These are phyloP conservation scores for Tubosaeta sp. DNA, from an alignment of 768 basidiomycete species.

Conservation along the genomic window DNA sequence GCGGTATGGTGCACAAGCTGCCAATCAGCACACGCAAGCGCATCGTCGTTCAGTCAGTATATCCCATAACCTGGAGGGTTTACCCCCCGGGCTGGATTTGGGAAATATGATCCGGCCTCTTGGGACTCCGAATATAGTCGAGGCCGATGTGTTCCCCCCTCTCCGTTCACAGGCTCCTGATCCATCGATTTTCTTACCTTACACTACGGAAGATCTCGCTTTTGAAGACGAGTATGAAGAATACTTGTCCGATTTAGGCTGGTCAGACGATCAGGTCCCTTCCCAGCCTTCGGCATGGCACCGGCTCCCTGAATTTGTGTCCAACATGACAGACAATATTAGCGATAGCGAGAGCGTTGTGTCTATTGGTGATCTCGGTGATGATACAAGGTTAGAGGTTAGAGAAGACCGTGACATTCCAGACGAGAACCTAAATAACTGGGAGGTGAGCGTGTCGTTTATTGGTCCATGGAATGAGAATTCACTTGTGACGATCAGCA, in stretches of 20 bases:
- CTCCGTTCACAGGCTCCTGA: constrained; percentile 82
- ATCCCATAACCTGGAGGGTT: constrained; percentile 75
- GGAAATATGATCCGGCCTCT: constrained; percentile 69
- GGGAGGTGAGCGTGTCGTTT: constrained; percentile 67
- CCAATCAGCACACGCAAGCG: constrained; percentile 47
- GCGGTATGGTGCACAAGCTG: constrained; percentile 68
- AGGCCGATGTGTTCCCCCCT: constrained; percentile 94
- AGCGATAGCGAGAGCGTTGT: constrained; percentile 94
- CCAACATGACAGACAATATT: constrained; percentile 81
- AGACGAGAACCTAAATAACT: constrained; percentile 88
- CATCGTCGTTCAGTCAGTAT: constrained; percentile 83
- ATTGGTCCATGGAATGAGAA: neutral
- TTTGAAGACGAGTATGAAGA: constrained; percentile 98
- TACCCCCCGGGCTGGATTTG: constrained; percentile 70
- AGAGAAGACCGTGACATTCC: constrained; percentile 57
- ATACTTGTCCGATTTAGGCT: constrained; percentile 84
- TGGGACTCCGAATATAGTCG: constrained; percentile 73
- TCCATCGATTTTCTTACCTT: constrained; percentile 80
- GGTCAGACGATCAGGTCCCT: constrained; percentile 54
- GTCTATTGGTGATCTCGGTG: constrained; percentile 83
- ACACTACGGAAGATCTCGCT: constrained; percentile 89
- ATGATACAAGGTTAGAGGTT: constrained; percentile 66
- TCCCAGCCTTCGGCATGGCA: constrained; percentile 67
- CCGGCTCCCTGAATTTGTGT: constrained; percentile 72
- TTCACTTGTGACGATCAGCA: constrained; percentile 47